These are phyloP conservation scores for Citrus cavaleriei DNA, from an alignment of 345 rosid genomes.

Conservation along the genomic window DNA sequence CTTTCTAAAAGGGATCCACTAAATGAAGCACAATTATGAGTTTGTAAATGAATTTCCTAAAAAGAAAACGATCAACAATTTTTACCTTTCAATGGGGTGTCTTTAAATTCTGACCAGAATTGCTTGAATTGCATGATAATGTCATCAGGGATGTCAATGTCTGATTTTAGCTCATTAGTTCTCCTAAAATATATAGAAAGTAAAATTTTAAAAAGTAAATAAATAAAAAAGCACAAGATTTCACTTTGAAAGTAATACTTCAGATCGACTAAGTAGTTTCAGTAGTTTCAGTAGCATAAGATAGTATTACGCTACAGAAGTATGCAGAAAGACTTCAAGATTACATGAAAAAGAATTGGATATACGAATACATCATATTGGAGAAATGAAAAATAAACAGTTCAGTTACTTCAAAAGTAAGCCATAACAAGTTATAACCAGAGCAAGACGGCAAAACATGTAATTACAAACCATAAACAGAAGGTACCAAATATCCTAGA, in stretches of 20 bases:
- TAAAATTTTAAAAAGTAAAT: background rate
- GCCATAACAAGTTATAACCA: background rate
- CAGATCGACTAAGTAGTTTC: background rate
- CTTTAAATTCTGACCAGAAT: constrained; percentile 77
- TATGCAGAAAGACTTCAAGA: background rate
- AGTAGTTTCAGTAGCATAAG: background rate
- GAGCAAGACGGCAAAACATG: background rate
- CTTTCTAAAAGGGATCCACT: background rate
- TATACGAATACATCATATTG: background rate
- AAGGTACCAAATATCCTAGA: background rate
- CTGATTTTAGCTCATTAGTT: constrained; percentile 81
- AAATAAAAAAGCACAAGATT: background rate
- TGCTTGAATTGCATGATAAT: constrained; percentile 59
- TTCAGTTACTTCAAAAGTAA: background rate
- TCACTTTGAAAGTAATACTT: background rate
- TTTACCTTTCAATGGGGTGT: constrained; percentile 73
- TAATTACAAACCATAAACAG: background rate
- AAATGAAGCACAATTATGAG: background rate
- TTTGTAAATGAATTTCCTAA: background rate
- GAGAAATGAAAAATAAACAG: background rate
- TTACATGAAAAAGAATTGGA: background rate
- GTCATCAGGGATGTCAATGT: constrained; percentile 62
- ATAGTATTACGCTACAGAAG: background rate
- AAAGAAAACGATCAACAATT: background rate
- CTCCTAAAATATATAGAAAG: constrained; percentile 42